These are phyloP conservation scores for Dendrocalamus sinicus DNA, from an alignment of 176 grass and related monocot species.

Conservation along the genomic window DNA sequence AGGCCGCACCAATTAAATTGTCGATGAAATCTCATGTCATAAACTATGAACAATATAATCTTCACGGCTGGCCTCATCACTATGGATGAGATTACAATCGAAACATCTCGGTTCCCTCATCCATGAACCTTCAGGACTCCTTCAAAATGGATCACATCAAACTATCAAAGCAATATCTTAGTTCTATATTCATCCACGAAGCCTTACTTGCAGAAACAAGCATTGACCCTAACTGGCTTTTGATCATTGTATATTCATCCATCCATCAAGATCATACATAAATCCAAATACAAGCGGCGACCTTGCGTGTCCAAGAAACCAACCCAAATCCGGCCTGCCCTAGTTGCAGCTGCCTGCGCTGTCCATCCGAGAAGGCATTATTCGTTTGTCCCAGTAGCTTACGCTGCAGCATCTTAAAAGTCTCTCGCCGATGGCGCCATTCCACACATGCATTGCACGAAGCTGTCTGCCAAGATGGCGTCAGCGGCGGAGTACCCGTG, in stretches of 20 bases:
- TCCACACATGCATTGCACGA: neutral
- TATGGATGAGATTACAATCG: neutral
- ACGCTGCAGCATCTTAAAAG: neutral
- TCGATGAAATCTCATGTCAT: neutral
- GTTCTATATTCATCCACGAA: slow-evolving; percentile 7
- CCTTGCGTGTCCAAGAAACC: neutral
- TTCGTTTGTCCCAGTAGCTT: neutral
- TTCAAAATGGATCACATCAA: neutral
- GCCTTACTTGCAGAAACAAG: neutral
- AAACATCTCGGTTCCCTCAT: neutral
- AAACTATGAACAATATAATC: neutral
- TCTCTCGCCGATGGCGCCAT: neutral
- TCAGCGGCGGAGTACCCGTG: slow-evolving; percentile 26
- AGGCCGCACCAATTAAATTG: neutral
- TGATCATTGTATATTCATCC: neutral
- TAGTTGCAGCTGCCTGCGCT: slow-evolving; percentile 36
- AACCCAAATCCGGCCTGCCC: slow-evolving; percentile 32
- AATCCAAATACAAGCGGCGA: slow-evolving; percentile 2
- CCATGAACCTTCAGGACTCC: neutral
- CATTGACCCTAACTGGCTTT: neutral
- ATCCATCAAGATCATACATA: neutral
- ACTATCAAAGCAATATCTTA: neutral
- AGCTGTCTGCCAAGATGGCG: neutral
- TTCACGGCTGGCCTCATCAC: neutral
- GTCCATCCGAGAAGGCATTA: slow-evolving; percentile 36